A percentile compares a stretch with the other conserved stretches of the same genome.
These are phyloP conservation scores for Populus hybrid DNA, from an alignment of 441 rosid genomes.

Conservation along the genomic window DNA sequence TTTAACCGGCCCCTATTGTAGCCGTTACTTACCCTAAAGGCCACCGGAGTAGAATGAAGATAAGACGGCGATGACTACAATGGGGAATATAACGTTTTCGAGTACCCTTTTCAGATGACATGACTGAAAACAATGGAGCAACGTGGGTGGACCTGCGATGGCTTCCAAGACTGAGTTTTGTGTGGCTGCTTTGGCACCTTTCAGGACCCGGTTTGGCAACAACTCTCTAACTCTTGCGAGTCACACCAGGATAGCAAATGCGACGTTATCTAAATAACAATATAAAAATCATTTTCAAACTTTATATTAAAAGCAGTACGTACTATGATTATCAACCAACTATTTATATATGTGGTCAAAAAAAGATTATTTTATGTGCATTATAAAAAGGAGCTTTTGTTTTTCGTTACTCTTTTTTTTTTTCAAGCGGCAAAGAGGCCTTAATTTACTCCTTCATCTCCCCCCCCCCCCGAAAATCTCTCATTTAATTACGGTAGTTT, in stretches of 20 bases:
- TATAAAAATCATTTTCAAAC: not conserved
- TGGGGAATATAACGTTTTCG: no score
- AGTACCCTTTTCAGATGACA: not conserved
- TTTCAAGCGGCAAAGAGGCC: not conserved
- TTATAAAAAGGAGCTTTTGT: no score
- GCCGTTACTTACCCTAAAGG: no score
- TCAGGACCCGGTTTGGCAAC: not conserved
- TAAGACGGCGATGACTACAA: no score
- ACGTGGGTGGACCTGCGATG: not conserved
- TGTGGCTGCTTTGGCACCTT: not conserved
- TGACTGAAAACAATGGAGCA: not conserved
- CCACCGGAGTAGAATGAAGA: no score
- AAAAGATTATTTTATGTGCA: no score
- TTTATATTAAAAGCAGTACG: not conserved
- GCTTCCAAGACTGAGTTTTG: no score
- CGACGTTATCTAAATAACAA: not conserved
- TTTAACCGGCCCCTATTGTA: no score
- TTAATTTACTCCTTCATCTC: not conserved
- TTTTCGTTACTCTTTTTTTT: no score
- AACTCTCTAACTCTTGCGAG: not conserved
- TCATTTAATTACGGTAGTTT: not conserved
- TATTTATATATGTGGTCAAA: not conserved
- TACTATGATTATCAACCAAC: not conserved
- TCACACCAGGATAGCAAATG: not conserved
- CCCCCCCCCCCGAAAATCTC: not conserved